Conservation (phyloP, 345 rosid genomes). For the Rhodomyrtus tomentosa region DNA sequence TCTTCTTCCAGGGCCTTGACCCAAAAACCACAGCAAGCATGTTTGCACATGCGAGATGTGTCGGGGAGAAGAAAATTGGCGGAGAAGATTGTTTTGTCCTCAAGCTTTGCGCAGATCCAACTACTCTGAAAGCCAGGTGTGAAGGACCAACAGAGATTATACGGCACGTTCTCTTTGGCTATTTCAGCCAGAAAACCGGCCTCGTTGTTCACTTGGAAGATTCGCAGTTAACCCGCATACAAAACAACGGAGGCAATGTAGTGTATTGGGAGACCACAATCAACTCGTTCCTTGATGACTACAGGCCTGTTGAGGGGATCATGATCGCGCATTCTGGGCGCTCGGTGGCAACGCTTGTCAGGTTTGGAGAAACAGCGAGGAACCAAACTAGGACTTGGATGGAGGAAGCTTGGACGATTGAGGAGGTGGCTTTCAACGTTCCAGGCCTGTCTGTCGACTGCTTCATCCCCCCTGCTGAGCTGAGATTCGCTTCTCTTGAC, state of each 20-base stretch:
- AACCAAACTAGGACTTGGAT: conserved; percentile 18
- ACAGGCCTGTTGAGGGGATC: conserved; percentile 14
- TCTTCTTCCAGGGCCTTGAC: conserved; percentile 16
- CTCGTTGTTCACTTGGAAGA: conserved; percentile 20
- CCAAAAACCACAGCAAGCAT: conserved; percentile 19
- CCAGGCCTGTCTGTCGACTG: conserved; percentile 18
- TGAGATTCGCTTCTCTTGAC: conserved; percentile 10
- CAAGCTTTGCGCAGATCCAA: conserved; percentile 20
- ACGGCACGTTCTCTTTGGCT: conserved; percentile 19
- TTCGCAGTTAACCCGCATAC: conserved; percentile 21
- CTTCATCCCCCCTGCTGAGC: conserved; percentile 16
- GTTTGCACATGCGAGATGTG: conserved; percentile 13
- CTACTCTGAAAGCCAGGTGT: conserved; percentile 16
- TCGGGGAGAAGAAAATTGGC: conserved; percentile 14
- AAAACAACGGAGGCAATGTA: conserved; percentile 15
- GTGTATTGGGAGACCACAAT: conserved; percentile 26
- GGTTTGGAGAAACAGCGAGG: conserved; percentile 16
- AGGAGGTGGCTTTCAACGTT: conserved; percentile 21
- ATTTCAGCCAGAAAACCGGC: conserved; percentile 21
- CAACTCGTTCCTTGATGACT: conserved; percentile 17
- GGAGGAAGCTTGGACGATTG: conserved; percentile 22
- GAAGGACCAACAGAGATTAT: conserved; percentile 14
- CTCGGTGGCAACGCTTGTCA: conserved; percentile 17
- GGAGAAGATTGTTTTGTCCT: conserved; percentile 20
- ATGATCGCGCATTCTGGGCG: conserved; percentile 20